Evolutionary conservation across 2,329 filamentous ascomycete species (phyloP), one percentile per base, ranked within the genome.

Genomic region (Aspergillus vadensis): DNA sequence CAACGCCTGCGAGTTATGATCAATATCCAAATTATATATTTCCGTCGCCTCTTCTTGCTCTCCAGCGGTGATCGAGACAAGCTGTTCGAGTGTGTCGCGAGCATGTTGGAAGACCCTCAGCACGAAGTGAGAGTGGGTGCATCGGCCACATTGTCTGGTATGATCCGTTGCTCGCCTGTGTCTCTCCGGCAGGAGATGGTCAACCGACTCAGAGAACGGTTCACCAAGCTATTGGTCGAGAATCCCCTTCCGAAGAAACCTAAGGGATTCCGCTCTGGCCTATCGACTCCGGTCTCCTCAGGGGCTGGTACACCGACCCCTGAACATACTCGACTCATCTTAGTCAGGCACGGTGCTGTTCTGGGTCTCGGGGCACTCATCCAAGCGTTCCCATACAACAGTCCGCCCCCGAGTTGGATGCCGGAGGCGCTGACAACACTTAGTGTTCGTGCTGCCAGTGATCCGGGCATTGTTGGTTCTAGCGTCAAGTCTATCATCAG

Each of bases 11-110:
- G 96, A 25, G 92, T 96, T 47, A 86, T 99, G 67, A 93, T 99
- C 79, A 98, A 98, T 78, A 97, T 99, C 83, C 96, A 99, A 72
- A 94, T 98, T 65, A 89, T 99, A 69, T 99, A 97, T 81, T 99
- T 98, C 86, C 90, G 95, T 54, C 91, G 94, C 25, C 85, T 99
- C 39, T 99, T 99, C 82, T 81, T 98, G 27, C 91, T 96, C 67
- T 85, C 87, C 32, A 81, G 85, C 6, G 79, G 84, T 7, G 89
- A 97, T 74, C 90, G 95, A 57, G 85, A 91, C 68, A 85, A 86
- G 36, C 85, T 99, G 15, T 96, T 98, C 73, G 88, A 90, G 48
- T 96, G 93, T 58, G 93, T 99, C n/a, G 92, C 93, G 43, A 91
- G 90, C 67, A 99, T 99, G 96, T 85, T 99, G 6, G 87, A 91